phyloP scores from a whole-genome alignment of 148 eudicot genomes.

The Camellia granthamiana region DNA sequence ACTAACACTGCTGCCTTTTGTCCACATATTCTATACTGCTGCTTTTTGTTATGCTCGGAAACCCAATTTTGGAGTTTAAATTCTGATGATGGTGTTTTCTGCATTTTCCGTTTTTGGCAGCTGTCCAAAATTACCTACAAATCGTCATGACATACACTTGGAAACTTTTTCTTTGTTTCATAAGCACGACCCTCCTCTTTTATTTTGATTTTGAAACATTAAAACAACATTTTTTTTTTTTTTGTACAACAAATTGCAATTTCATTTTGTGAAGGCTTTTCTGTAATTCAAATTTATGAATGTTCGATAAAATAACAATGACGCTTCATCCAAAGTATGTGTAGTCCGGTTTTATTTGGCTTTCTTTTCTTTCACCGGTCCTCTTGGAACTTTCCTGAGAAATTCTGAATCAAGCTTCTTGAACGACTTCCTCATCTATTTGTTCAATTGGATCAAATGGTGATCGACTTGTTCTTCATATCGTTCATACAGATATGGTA shows the following conservation, averaged over 20 bases:
- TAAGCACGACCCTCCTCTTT: too few relatives aligned
- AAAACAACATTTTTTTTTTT: too few relatives aligned
- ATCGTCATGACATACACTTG: too few relatives aligned
- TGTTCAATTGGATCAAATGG: slow-evolving; percentile 19
- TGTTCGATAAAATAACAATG: background rate
- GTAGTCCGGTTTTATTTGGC: background rate
- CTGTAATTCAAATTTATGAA: background rate
- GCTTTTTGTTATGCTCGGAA: background rate
- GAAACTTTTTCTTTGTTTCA: too few relatives aligned
- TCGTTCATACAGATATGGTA: slow-evolving; percentile 55
- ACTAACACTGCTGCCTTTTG: background rate
- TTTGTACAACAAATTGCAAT: background rate
- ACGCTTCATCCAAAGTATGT: background rate
- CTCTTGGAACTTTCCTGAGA: slow-evolving; percentile 49
- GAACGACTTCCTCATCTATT: slow-evolving; percentile 29
- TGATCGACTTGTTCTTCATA: slow-evolving; percentile 51
- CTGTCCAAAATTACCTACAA: too few relatives aligned
- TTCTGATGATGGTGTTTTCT: background rate
- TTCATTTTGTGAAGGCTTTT: background rate
- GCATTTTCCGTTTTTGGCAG: too few relatives aligned
- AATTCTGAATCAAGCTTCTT: slow-evolving; percentile 37
- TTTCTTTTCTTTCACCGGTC: slow-evolving; percentile 33
- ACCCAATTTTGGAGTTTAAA: background rate
- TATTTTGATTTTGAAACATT: background rate
- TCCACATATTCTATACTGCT: background rate